Evolutionary conservation across 2,329 filamentous ascomycete species (phyloP).

Genomic region (Oidium heveae): DNA sequence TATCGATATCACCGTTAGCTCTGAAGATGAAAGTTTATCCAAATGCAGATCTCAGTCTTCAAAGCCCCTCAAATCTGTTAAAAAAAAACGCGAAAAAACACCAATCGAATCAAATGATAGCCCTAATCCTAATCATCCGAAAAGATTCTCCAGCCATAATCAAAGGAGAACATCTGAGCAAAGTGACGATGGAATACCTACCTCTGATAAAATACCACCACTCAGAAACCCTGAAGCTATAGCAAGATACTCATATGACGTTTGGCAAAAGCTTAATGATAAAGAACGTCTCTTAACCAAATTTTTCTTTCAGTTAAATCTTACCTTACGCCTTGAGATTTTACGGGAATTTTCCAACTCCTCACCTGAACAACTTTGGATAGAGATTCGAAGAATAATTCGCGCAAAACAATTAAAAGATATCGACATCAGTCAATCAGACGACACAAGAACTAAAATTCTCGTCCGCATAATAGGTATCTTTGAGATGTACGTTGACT

Average conservation of each 20-base stretch:
- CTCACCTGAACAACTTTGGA: conserved; percentile 3
- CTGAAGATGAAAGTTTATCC: conserved; percentile 4
- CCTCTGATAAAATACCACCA: conserved; percentile 5
- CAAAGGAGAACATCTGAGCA: not conserved
- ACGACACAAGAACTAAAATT: not conserved
- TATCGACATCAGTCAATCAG: conserved; percentile 4
- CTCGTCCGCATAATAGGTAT: conserved; percentile 5
- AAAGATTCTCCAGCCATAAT: not conserved
- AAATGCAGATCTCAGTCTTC: not conserved
- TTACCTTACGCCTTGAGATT: conserved; percentile 1
- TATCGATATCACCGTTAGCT: conserved; percentile 7
- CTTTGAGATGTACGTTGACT: conserved; percentile 13
- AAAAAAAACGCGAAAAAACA: not conserved
- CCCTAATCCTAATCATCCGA: not conserved
- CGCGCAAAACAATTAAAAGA: not conserved
- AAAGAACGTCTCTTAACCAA: conserved; percentile 19
- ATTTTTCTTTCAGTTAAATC: conserved; percentile 14
- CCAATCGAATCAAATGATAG: not conserved
- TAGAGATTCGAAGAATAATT: conserved; percentile 4
- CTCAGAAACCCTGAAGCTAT: conserved; percentile 7
- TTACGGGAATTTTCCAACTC: conserved; percentile 4
- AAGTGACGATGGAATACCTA: not conserved
- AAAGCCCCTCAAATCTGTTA: not conserved
- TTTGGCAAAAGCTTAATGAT: conserved; percentile 7
- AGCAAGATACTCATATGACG: conserved; percentile 4